Conservation (phyloP, 169 alveolate genomes). For the Besnoitia besnoiti region DNA sequence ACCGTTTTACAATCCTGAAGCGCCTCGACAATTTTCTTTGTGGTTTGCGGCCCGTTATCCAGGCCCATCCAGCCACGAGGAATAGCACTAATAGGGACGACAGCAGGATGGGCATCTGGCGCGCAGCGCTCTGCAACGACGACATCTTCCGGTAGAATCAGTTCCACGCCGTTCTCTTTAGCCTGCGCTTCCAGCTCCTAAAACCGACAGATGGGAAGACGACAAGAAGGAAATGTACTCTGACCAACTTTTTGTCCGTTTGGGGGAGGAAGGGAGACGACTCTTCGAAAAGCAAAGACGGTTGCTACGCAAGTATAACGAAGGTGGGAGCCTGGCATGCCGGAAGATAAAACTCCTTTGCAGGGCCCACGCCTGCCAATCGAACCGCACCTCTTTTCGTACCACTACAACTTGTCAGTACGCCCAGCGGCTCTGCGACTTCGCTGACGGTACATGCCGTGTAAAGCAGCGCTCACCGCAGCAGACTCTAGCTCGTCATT, state of each 20-base stretch:
- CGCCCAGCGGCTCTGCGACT: too few species aligned
- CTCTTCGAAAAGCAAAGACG: background rate
- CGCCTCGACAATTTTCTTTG: conserved; percentile 80
- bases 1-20: conserved; percentile 90
- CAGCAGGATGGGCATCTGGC: conserved; percentile 82
- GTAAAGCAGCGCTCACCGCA: background rate
- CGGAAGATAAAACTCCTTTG: too few species aligned
- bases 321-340: too few species aligned
- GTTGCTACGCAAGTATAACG: too few species aligned
- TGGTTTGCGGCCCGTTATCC: conserved; percentile 96
- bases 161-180: conserved; percentile 88
- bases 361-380: too few species aligned
- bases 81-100: conserved; percentile 85
- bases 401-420: too few species aligned
- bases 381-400: too few species aligned
- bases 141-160: conserved; percentile 92
- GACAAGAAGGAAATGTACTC: too few species aligned
- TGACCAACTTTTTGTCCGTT: background rate
- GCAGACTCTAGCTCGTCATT: conserved; percentile 76
- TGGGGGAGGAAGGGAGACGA: background rate
- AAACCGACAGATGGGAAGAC: too few species aligned
- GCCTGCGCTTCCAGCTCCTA: conserved; percentile 91
- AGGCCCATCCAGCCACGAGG: conserved; percentile 97
- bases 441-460: too few species aligned
- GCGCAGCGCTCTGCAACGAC: conserved; percentile 88